Base-by-base conservation (phyloP, 2,329 filamentous ascomycete species). In the Penicillium sp. region DNA sequence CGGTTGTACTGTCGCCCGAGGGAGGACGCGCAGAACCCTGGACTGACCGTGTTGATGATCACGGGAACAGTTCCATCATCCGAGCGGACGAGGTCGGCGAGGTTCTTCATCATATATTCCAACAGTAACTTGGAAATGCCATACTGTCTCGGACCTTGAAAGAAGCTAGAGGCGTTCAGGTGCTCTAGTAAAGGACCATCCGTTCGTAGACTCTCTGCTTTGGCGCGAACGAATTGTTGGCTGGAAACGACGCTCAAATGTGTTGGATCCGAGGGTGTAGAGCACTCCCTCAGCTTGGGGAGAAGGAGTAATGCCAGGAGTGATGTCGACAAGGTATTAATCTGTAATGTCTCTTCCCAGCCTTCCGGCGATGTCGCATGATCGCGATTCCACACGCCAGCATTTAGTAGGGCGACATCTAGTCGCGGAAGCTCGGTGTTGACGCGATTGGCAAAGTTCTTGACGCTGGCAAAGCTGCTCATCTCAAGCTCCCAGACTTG, bases 301-400 rank as follows among this genome's bases (percentile, higher is more conserved):
- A 83, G 68, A 10, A 87, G 71, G 2, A 85, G 65, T 2, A 85
- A 58, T 0, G 75, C 81, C 6, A 87, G 69, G 1, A 86, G 71
- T 6, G 78, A 74, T 1, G 82, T 87, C 2, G 82, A 83, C 2
- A 87, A 69, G 1, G 79, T 75, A 62, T 87, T 86, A 59, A 85
- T 80, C 64, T 87, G 83, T 10, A 87, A 58, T 1, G 76, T 80
- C 49, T 77, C 71, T 54, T 84, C 81, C 71, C 76, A 83, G 5
- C 78, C 81, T 28, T 79, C 77, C 2, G 67, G 45, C 0, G 74
- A 74, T 1, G 63, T 52, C 2, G 54, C 58, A 56, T 74, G 79
- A 19, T 70, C 63, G 13, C 71, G 65, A 42, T 73, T 71, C 56
- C 74, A 74, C 5, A 77, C 48, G n/a, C 77, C 78, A 0, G 77